Base-by-base conservation (phyloP, 2,329 filamentous ascomycete species). In the Alternaria brassicae region DNA sequence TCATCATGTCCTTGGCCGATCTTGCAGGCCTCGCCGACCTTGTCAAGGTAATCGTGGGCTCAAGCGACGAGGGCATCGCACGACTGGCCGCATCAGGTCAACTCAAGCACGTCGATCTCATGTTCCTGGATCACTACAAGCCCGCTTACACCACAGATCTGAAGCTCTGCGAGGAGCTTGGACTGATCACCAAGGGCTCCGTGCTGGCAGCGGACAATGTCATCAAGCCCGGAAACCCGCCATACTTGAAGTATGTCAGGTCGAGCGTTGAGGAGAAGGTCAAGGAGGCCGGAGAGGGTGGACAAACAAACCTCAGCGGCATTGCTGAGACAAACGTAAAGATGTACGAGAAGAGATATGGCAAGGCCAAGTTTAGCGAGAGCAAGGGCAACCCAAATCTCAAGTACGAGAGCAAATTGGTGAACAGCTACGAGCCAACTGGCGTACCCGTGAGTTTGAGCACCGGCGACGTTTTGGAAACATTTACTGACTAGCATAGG, bases 71-170 rank as follows among this genome's bases (percentile, higher is more conserved):
- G n/a, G 88, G 87, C 0, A 81, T 94, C 44, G 82, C 83, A 48
- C 83, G 86, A 5, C 80, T 94, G 4, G 81, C 87, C 62, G 69
- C 78, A 1, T 75, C 81, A 3, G 86, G 86, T 0, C 69, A 73
- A 4, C 73, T 93, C 23, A 77, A 81, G 23, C 82, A 84, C 44
- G 86, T 93, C 60, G 90, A 92, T 67, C 78, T 93, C 37, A 81
- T 93, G 76, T 94, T 95, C 75, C 79, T 95, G 34, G 92, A 95
- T 70, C 91, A 95, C 75, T 89, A 89, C 77, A 93, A 94, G 77
- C 89, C 89, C 0, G 85, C 88, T 0, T 95, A 94, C 73, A 86
- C 85, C 1, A 83, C 85, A 0, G 92, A 95, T 68, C 77, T 94
- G 61, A 92, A 92, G 78, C 83, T 93, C 0, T 91, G 89, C 72